Conservation (phyloP, 495 filamentous ascomycete species). For the Aspergillus egyptiacus region DNA sequence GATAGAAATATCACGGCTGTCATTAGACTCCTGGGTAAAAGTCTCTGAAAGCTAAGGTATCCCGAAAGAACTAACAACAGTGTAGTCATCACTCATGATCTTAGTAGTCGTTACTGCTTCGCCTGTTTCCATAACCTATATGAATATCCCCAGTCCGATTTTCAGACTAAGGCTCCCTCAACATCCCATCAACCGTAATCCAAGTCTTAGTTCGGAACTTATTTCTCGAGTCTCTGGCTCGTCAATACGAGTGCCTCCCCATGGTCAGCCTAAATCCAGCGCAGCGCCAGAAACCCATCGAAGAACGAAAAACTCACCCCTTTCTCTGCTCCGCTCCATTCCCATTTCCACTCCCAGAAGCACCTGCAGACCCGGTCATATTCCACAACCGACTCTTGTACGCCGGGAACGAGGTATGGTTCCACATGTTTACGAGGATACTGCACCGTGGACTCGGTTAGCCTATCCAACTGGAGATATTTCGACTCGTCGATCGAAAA, state of each 20-base stretch:
- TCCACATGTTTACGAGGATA: constrained; percentile 73
- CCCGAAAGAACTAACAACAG: too few species aligned
- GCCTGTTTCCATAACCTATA: neutral
- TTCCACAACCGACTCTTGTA: constrained; percentile 57
- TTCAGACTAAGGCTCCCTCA: neutral
- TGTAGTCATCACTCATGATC: constrained; percentile 1
- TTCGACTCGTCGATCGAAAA: too few species aligned
- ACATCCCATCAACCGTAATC: constrained; percentile 1
- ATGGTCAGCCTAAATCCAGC: neutral
- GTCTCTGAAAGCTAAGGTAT: too few species aligned
- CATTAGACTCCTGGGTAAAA: too few species aligned
- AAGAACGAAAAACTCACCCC: constrained; percentile 12
- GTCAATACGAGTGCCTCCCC: constrained; percentile 8
- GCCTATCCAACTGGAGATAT: neutral
- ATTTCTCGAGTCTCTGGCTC: neutral
- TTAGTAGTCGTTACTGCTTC: neutral
- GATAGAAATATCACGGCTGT: too few species aligned
- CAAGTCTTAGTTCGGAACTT: neutral
- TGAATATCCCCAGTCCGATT: neutral
- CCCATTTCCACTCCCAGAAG: constrained; percentile 16
- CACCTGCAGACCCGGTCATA: constrained; percentile 30
- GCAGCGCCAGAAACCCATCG: neutral
- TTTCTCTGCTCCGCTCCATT: constrained; percentile 21
- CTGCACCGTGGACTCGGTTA: constrained; percentile 22
- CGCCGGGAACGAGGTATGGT: constrained; percentile 53